phyloP scores from a whole-genome alignment of 2,329 filamentous ascomycete species.

The Pseudocercospora crystallina region DNA sequence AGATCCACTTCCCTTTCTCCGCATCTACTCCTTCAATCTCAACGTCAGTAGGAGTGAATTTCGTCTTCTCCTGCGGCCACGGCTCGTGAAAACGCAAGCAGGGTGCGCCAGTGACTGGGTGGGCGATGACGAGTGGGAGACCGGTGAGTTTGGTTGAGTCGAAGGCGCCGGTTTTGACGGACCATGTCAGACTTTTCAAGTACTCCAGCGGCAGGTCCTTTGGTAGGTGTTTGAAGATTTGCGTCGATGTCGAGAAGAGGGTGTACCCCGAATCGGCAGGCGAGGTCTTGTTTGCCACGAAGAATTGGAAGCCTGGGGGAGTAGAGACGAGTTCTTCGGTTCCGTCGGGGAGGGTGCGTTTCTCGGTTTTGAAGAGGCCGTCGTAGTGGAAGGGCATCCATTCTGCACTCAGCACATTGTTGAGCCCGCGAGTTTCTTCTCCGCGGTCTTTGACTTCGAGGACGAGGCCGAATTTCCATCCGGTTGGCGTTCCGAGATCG shows the following conservation, averaged over 20 bases:
- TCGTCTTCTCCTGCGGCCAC: constrained; percentile 8
- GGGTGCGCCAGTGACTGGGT: constrained; percentile 1
- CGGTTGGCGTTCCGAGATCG: constrained; percentile 5
- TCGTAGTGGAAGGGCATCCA: constrained; percentile 20
- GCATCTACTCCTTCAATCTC: constrained; percentile 8
- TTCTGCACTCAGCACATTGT: constrained; percentile 15
- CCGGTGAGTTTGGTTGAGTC: background rate
- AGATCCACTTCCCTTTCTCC: background rate
- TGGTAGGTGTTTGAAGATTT: constrained; percentile 7
- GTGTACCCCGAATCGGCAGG: constrained; percentile 14
- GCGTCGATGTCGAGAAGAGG: constrained; percentile 11
- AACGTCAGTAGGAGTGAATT: constrained; percentile 1
- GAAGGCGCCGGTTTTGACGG: constrained; percentile 8
- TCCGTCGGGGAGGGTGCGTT: constrained; percentile 1
- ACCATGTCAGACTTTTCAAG: constrained; percentile 4
- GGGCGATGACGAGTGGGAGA: constrained; percentile 7
- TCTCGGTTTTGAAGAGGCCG: constrained; percentile 18
- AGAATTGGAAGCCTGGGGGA: constrained; percentile 16
- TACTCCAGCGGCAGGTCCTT: background rate
- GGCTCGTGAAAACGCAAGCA: constrained; percentile 13
- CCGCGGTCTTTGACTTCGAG: constrained; percentile 18
- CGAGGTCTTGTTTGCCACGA: constrained; percentile 9
- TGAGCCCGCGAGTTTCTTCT: constrained; percentile 7
- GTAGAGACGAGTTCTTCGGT: constrained; percentile 11
- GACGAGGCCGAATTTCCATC: constrained; percentile 17